Base-by-base conservation (phyloP, 768 basidiomycete species). In the Suillus alpinus region DNA sequence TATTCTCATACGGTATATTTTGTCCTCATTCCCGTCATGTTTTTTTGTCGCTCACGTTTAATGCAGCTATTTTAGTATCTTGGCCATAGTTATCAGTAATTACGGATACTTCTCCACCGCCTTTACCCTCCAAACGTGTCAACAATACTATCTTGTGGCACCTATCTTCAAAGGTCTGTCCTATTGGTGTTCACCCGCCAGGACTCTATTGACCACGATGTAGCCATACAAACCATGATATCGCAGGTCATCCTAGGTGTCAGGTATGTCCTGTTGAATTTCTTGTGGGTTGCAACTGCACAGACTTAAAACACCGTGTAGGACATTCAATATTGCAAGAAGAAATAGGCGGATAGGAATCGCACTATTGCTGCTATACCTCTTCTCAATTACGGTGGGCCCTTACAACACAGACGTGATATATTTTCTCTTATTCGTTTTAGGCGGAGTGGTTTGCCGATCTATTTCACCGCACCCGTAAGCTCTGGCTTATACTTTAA, bases 231-330 rank as follows among this genome's bases (percentile, higher is more conserved):
- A 70, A 75, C 76, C 0, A 84, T 85, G 81, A 75, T 86, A 50
- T 88, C 87, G 6, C 87, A 90, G 67, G 74, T 80, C 10, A 88
- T 90, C 59, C 67, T 90, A 49, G 87, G 82, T 10, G 69, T 86
- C 52, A 80, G 87, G 87, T 86, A 69, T 18, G 58, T 4, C 4
- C 4, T 1, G 14, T 37, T 1, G 9, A 37, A 6, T 8, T 0
- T 40, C 8, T 20, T 47, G 31, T 16, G 16, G 16, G 8, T 26
- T 31, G 8, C 39, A 29, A 12, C n/a, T 20, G 43, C 32, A 46
- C n/a, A 10, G 16, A 40, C 47, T 59, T 6, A 26, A 52, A 7
- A 8, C 9, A 6, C 12, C 9, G 2, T n/a, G 37, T 36, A 86
- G 87, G 61, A 80, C 85, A 3, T 83, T 83, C 70, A 86, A 86